Evolutionary conservation across 352 stramenopile species (phyloP), one percentile per base, ranked within the genome.

Genomic region (Phytophthora quininea): DNA sequence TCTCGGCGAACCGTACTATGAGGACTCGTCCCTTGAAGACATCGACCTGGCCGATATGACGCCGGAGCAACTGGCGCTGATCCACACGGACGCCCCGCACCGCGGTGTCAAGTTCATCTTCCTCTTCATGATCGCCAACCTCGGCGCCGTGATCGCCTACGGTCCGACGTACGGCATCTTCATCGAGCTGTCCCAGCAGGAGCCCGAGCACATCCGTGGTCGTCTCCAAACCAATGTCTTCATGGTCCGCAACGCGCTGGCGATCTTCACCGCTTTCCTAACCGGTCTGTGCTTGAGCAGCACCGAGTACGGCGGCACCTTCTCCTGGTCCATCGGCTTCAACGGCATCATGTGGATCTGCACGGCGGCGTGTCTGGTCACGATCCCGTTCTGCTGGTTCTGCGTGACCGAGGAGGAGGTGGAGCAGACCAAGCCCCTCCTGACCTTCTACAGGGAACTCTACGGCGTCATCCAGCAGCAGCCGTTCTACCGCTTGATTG

Each of bases 101-200:
- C 46, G 46, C 30, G 79, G 79, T 15, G 60, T 68, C 45, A 79
- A 80, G 62, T 74, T 77, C 70, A 76, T 88, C 4, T 50, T 88
- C 29, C 60, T 86, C 31, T 74, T 94, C 62, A 86, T 89, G 58
- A 38, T 91, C 11, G 84, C 88, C 1, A 89, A 88, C 58, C 51
- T 92, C 27, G 84, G 85, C 15, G 84, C 84, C 33, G 82, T 93
- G 45, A 88, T 91, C 54, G 80, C 79, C 5, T 85, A 90, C 64
- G 75, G 87, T 9, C 52, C 52, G 12, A 62, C 52, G n/a, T 62
- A 67, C 35, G 60, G 60, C 4, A 62, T 57, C 30, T 62, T 67
- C 43, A 67, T 67, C 11, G 52, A 67, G 52, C 31, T 69, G n/a
- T 69, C 62, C 3, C 53, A 69, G 14, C 54, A 47, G 19, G 62